A percentile compares a stretch with the other conserved stretches of the same genome.
Evolutionary conservation across 2,329 filamentous ascomycete genomes (phyloP).

Genomic region (Elsinoe batatas): DNA sequence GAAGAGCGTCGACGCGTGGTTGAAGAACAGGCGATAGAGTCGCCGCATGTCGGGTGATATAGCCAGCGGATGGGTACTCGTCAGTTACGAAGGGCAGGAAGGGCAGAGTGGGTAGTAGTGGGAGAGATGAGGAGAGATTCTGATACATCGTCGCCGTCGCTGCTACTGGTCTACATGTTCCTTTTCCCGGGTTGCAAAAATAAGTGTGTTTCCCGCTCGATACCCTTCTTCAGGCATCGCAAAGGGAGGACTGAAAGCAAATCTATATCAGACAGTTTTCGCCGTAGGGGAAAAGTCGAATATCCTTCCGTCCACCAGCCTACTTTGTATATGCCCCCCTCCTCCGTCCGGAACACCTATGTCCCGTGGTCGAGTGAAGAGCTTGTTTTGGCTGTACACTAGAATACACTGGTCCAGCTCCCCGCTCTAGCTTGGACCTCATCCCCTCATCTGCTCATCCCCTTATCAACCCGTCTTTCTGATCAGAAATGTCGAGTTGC

Average conservation of each 20-base stretch:
- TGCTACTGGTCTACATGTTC: background rate
- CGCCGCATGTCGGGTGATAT: background rate
- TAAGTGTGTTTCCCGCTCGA: background rate
- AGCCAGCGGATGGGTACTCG: too few relatives aligned
- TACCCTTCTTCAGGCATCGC: constrained; percentile 1
- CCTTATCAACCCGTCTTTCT: background rate
- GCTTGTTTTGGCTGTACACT: constrained; percentile 7
- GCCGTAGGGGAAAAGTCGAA: too few relatives aligned
- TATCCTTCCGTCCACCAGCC: background rate
- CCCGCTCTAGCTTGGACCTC: background rate
- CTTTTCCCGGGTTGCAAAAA: too few relatives aligned
- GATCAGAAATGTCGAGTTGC: too few relatives aligned
- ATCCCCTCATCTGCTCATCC: background rate
- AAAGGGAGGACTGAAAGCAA: background rate
- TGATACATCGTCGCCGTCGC: background rate
- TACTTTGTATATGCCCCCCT: background rate
- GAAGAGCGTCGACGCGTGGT: constrained; percentile 31
- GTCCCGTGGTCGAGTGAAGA: background rate
- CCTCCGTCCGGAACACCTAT: background rate
- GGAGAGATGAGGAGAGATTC: constrained; percentile 9
- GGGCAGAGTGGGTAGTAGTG: background rate
- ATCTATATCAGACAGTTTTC: background rate
- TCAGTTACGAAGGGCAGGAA: background rate
- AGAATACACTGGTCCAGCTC: constrained; percentile 1
- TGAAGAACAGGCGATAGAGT: constrained; percentile 13